Evolutionary conservation across 805 yeast genomes (phyloP).

Genomic region (Lachancea cidri): DNA sequence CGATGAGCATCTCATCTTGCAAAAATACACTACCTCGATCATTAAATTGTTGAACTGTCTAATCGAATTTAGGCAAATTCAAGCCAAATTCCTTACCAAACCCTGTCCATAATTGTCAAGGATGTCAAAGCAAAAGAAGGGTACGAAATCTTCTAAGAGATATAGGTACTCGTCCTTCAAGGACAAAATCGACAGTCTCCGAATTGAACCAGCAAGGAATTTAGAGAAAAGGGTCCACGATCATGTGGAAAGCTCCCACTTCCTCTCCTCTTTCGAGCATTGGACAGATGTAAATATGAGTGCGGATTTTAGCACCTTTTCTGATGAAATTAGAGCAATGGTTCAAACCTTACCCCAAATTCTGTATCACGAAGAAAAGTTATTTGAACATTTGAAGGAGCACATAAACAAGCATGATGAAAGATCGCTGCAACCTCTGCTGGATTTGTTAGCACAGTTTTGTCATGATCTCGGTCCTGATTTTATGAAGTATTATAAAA

Average conservation of each 20-base stretch:
- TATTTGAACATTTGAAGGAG: slow-evolving; percentile 47
- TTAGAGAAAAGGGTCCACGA: slow-evolving; percentile 58
- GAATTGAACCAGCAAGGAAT: slow-evolving; percentile 68
- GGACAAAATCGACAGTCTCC: slow-evolving; percentile 76
- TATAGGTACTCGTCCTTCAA: slow-evolving; percentile 71
- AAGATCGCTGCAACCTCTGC: slow-evolving; percentile 69
- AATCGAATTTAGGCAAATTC: too few relatives aligned
- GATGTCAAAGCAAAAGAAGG: slow-evolving; percentile 37
- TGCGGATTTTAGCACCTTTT: slow-evolving; percentile 60
- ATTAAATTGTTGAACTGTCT: too few relatives aligned
- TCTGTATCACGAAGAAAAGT: slow-evolving; percentile 58
- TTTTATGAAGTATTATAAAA: slow-evolving; percentile 64
- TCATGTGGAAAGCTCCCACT: slow-evolving; percentile 71
- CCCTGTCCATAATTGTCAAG: neutral
- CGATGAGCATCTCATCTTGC: slow-evolving; percentile 1
- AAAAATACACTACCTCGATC: neutral
- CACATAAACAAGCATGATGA: slow-evolving; percentile 55
- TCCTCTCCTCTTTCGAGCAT: slow-evolving; percentile 69
- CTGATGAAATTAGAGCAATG: slow-evolving; percentile 46
- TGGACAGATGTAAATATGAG: slow-evolving; percentile 88
- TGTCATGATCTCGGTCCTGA: slow-evolving; percentile 92
- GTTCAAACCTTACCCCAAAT: slow-evolving; percentile 77
- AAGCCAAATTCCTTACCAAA: too few relatives aligned
- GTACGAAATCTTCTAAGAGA: slow-evolving; percentile 52
- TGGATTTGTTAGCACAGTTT: slow-evolving; percentile 78